Percentiles rank a stretch among this genome's conserved stretches.
These are phyloP conservation scores for Talaromyces rugulosus DNA, from an alignment of 2,329 filamentous ascomycete species.

Conservation along the genomic window DNA sequence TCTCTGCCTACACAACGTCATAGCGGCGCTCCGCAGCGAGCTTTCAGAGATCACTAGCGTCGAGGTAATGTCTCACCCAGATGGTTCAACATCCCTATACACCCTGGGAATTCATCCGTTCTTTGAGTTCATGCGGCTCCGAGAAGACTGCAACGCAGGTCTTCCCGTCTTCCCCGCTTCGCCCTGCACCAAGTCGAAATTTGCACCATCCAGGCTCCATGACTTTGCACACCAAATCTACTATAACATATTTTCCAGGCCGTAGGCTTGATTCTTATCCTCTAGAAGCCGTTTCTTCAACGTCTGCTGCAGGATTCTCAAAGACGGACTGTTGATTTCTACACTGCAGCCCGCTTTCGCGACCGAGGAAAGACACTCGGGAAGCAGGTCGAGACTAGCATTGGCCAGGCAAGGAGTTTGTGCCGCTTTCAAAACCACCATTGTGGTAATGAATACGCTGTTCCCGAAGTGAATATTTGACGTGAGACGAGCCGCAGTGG, in stretches of 20 bases:
- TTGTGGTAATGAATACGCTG: constrained; percentile 3
- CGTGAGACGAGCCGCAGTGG: not conserved
- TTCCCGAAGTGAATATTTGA: not conserved
- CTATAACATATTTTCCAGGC: not conserved
- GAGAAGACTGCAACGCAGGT: not conserved
- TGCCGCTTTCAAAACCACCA: not conserved
- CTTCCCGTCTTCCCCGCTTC: not conserved
- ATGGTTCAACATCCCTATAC: not conserved
- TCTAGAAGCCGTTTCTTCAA: not conserved
- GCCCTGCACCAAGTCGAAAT: not conserved
- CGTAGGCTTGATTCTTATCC: not conserved
- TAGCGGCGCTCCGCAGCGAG: not conserved
- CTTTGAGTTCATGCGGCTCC: not conserved
- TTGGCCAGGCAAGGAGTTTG: not conserved
- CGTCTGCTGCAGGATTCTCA: not conserved
- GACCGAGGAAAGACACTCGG: constrained; percentile 2
- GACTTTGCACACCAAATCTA: not conserved
- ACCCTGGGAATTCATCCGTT: not conserved
- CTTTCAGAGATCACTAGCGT: not conserved
- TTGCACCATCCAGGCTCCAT: not conserved
- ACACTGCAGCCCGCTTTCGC: not conserved
- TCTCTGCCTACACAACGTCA: not conserved
- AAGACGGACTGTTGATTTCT: not conserved
- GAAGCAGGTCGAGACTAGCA: not conserved
- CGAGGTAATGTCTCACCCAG: not conserved